These are phyloP conservation scores for Podaxis pistillaris DNA, from an alignment of 768 basidiomycete genomes.

Conservation along the genomic window DNA sequence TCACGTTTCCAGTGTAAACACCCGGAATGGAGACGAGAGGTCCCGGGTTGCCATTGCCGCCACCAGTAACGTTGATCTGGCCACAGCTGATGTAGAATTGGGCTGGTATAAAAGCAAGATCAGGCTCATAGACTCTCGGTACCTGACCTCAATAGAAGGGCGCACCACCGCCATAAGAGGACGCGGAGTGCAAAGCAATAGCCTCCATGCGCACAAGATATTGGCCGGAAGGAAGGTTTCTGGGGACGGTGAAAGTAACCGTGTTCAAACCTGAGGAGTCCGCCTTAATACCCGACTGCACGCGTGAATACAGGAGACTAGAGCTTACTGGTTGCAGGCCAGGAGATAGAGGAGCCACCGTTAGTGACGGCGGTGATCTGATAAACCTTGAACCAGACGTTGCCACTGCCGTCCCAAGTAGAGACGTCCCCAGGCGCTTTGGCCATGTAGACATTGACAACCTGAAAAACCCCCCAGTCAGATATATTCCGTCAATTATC, in stretches of 20 bases:
- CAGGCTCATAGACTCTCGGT: not conserved
- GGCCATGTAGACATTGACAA: conserved; percentile 43
- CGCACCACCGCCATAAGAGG: conserved; percentile 32
- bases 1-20: conserved; percentile 26
- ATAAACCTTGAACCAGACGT: conserved; percentile 45
- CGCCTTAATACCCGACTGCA: not conserved
- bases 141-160: not conserved
- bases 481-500: no score
- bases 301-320: not conserved
- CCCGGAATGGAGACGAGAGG: conserved; percentile 28
- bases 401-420: conserved; percentile 38
- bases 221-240: conserved; percentile 34
- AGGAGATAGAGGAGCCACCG: conserved; percentile 37
- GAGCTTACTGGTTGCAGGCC: conserved; percentile 32
- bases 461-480: not conserved
- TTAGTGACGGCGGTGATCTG: conserved; percentile 39
- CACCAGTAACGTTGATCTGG: conserved; percentile 36
- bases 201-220: conserved; percentile 38
- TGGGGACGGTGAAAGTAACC: conserved; percentile 35
- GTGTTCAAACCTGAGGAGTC: not conserved
- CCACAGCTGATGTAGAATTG: conserved; percentile 36
- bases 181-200: conserved; percentile 38
- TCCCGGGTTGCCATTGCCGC: conserved; percentile 23
- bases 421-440: conserved; percentile 42
- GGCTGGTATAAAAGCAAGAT: conserved; percentile 11